These are phyloP conservation scores for Mucor irregularis DNA, from an alignment of 371 early-diverging fungal species.

Conservation along the genomic window DNA sequence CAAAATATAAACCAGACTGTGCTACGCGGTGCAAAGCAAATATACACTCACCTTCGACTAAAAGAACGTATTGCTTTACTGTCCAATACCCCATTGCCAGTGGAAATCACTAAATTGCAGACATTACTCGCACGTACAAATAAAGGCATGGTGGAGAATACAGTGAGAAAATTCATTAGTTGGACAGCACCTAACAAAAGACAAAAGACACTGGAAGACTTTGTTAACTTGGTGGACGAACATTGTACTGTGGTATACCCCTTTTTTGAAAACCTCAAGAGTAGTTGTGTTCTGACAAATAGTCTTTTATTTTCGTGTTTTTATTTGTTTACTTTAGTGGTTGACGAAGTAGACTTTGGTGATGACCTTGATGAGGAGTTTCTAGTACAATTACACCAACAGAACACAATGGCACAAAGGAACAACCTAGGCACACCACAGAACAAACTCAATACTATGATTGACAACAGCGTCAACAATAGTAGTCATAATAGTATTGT, in stretches of 20 bases:
- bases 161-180: slow-evolving; percentile 4
- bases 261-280: too few relatives aligned
- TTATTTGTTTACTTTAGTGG: background rate
- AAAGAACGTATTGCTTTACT: slow-evolving; percentile 20
- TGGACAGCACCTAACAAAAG: background rate
- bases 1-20: background rate
- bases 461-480: too few relatives aligned
- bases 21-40: slow-evolving; percentile 30
- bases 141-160: slow-evolving; percentile 8
- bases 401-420: background rate
- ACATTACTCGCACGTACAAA: slow-evolving; percentile 15
- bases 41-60: slow-evolving; percentile 37
- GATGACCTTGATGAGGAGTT: background rate
- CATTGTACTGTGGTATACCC: background rate
- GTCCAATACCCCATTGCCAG: background rate
- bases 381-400: background rate
- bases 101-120: slow-evolving; percentile 32
- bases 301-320: background rate
- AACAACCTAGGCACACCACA: background rate
- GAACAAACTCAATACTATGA: too few relatives aligned
- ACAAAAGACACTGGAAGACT: background rate
- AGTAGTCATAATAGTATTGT: too few relatives aligned
- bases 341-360: slow-evolving; percentile 3
- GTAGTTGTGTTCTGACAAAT: background rate
- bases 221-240: slow-evolving; percentile 16